Evolutionary conservation across 805 yeast genomes (phyloP), one percentile per base, ranked within the genome.

Genomic region (Candida ficus): DNA sequence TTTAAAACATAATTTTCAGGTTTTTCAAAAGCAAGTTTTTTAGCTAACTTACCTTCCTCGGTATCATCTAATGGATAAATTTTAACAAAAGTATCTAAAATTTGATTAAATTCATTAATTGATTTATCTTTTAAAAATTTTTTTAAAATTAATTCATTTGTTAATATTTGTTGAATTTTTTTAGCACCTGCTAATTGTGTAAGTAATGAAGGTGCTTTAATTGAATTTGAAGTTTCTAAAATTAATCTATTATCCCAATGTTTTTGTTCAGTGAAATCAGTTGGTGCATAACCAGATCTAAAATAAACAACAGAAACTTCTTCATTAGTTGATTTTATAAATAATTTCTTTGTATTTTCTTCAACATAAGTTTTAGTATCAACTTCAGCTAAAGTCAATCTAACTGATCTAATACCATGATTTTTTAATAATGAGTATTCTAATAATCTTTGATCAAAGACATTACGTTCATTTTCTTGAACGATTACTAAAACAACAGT

Each of bases 101-200:
- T 56, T 20, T 58, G 54, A 0, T 54, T 49, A 13, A 58, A 48
- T 19, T 60, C 58, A 7, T 60, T 53, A 11, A 64, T 47, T 7
- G 36, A 3, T 23, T 33, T 38, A 5, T 53, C 54, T 0, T 70
- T 62, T 18, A 78, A 57, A 46, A 82, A 78, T 36, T 69, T 60
- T 12, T 63, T 50, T 29, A 93, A 51, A 5, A 70, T 61, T 8
- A 60, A 55, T 17, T 70, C 66, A 27, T 75, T 70, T 1, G 96
- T 85, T 39, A 93, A 72, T 20, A 89, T 66, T 60, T 93, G 99
- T 64, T 93, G 99, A 38, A 93, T 74, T 61, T 93, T 93, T 57
- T 93, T 93, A 16, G 95, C 80, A 1, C 99, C 99, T 18, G 95
- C 77, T 43, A 93, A 68, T 62, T 93, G 99, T 2, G 95, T 87